These are phyloP conservation scores for Pichia kudriavzevii DNA, from an alignment of 1,139 yeast species.

Conservation along the genomic window DNA sequence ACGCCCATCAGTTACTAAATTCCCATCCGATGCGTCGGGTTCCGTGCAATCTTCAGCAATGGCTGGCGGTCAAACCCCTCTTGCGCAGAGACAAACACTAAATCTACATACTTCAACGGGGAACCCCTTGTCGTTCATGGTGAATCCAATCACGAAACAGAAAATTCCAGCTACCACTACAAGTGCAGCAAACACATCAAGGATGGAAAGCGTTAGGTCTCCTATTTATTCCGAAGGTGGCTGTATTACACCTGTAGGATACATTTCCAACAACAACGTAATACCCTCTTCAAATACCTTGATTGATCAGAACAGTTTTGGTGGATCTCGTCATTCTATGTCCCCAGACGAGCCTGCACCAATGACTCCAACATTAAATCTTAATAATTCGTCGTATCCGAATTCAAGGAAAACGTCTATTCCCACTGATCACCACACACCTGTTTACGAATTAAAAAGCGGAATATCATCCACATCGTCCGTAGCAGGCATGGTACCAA, in stretches of 20 bases:
- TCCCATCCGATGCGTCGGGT: too few species aligned
- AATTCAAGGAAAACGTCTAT: constrained; percentile 8
- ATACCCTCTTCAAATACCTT: too few species aligned
- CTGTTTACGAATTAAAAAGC: constrained; percentile 7
- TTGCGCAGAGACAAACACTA: constrained; percentile 2
- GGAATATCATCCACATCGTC: constrained; percentile 10
- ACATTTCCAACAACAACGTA: too few species aligned
- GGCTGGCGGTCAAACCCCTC: too few species aligned
- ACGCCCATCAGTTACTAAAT: constrained; percentile 29
- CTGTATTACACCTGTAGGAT: neutral
- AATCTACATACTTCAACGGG: too few species aligned
- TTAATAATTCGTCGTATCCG: too few species aligned
- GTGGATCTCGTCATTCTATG: too few species aligned
- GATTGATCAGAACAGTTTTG: too few species aligned
- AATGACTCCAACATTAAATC: constrained; percentile 1
- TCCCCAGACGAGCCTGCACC: neutral
- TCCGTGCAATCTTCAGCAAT: constrained; percentile 11
- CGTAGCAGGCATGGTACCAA: too few species aligned
- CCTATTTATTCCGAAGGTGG: neutral
- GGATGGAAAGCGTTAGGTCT: constrained; percentile 9
- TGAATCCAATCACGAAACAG: constrained; percentile 6
- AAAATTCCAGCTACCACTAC: neutral
- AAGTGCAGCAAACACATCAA: constrained; percentile 7
- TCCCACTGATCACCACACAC: neutral
- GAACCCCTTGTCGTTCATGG: constrained; percentile 3